These are phyloP conservation scores for Aphanomyces invadans DNA, from an alignment of 352 stramenopile species.

Conservation along the genomic window DNA sequence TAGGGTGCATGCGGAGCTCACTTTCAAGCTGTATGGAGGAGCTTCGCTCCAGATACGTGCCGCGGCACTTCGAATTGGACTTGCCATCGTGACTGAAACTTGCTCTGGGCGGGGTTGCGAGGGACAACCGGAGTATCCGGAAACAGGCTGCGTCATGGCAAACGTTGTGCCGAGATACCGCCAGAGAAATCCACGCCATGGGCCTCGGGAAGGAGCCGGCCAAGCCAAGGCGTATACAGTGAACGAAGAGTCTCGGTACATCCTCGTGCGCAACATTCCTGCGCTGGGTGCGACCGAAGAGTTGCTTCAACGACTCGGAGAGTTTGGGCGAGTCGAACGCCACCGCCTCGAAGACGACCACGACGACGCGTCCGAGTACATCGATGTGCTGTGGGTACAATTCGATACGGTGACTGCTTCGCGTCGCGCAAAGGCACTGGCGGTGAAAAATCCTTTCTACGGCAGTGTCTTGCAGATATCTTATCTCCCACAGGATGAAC, in stretches of 20 bases:
- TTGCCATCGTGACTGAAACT: no score
- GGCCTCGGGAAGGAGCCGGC: constrained; percentile 16
- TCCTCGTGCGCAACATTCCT: constrained; percentile 56
- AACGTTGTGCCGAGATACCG: not conserved
- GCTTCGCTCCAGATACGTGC: no score
- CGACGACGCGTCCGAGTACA: constrained; percentile 43
- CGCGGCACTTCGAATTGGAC: no score
- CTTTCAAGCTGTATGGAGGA: no score
- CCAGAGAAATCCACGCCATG: not conserved
- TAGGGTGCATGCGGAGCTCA: no score
- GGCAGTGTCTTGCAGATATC: constrained; percentile 50
- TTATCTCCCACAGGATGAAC: constrained; percentile 60
- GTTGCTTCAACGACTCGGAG: constrained; percentile 43
- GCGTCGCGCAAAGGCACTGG: constrained; percentile 51
- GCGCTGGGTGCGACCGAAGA: constrained; percentile 48
- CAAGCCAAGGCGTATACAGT: constrained; percentile 48
- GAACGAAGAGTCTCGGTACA: constrained; percentile 46
- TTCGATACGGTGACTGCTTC: constrained; percentile 73
- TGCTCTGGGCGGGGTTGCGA: no score
- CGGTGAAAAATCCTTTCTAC: constrained; percentile 55
- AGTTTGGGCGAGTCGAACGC: constrained; percentile 45
- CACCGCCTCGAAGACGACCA: constrained; percentile 44
- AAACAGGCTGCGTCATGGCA: no score
- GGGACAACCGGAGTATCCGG: no score
- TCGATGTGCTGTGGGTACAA: constrained; percentile 55